A percentile compares a stretch with the other conserved stretches of the same genome.
phyloP scores from a whole-genome alignment of 352 stramenopile species.

The Phytopythium kandeliae region DNA sequence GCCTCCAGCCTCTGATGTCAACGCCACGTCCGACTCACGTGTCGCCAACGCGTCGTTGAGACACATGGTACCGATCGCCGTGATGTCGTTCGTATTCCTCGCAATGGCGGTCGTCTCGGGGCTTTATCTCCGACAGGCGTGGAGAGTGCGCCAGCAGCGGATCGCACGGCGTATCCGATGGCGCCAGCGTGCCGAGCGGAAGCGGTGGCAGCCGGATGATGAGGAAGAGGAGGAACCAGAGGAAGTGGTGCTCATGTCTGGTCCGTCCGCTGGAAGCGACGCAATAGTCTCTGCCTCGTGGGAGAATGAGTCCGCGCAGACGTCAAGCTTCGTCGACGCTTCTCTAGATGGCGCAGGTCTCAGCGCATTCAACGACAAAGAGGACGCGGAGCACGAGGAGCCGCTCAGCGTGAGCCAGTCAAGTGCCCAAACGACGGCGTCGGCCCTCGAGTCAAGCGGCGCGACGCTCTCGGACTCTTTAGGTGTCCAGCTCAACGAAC shows the following conservation, averaged over 20 bases:
- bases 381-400: neutral
- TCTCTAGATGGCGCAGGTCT: neutral
- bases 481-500: neutral
- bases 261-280: conserved; percentile 14
- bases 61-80: neutral
- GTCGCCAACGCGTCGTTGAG: neutral
- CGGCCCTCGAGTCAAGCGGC: neutral
- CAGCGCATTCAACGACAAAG: neutral
- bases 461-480: neutral
- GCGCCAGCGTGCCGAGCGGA: conserved; percentile 12
- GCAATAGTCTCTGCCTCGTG: conserved; percentile 7
- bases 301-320: neutral
- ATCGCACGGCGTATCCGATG: conserved; percentile 14
- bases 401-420: neutral
- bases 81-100: conserved; percentile 8
- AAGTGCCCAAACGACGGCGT: neutral
- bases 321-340: neutral
- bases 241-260: conserved; percentile 35
- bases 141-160: conserved; percentile 11
- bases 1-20: too few relatives aligned
- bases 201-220: conserved; percentile 11
- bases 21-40: neutral
- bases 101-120: conserved; percentile 13
- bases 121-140: conserved; percentile 21
- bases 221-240: conserved; percentile 25